A percentile compares a stretch with the other conserved stretches of the same genome.
These are phyloP conservation scores for Tarenaya hassleriana DNA, from an alignment of 345 rosid species.

Conservation along the genomic window DNA sequence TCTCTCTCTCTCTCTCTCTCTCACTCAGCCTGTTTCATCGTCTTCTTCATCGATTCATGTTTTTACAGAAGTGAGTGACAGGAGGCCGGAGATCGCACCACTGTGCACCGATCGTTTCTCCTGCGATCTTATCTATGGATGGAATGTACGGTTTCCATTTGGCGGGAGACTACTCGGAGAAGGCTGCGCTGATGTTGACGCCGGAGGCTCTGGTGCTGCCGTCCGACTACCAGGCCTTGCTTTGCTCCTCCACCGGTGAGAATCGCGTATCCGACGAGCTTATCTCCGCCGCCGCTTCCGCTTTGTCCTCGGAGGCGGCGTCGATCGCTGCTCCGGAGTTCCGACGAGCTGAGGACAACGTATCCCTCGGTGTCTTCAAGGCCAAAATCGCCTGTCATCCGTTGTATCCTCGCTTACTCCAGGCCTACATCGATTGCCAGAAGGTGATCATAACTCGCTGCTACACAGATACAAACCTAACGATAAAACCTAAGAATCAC, in stretches of 20 bases:
- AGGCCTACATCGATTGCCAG: constrained; percentile 88
- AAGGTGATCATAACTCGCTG: constrained; percentile 46
- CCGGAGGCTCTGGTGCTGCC: constrained; percentile 56
- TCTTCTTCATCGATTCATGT: neutral
- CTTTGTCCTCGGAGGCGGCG: constrained; percentile 48
- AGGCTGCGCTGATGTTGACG: constrained; percentile 39
- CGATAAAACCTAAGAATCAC: no score
- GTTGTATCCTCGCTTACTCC: constrained; percentile 72
- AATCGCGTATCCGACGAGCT: constrained; percentile 48
- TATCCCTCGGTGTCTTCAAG: constrained; percentile 40
- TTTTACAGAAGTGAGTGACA: constrained; percentile 9
- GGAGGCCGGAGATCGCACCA: constrained; percentile 5
- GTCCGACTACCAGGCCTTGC: constrained; percentile 38
- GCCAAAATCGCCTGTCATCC: constrained; percentile 82
- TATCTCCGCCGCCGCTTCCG: constrained; percentile 43
- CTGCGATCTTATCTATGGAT: constrained; percentile 22
- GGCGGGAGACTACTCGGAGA: constrained; percentile 41
- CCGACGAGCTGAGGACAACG: constrained; percentile 34
- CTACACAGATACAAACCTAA: no score
- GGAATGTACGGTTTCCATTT: constrained; percentile 34
- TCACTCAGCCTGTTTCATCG: neutral
- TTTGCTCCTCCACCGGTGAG: constrained; percentile 39
- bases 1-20: neutral
- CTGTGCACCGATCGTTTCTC: constrained; percentile 12
- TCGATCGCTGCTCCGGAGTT: constrained; percentile 39